Percentiles rank a stretch among this genome's conserved stretches.
Evolutionary conservation across 371 early-diverging fungal genomes (phyloP).

Genomic region (Mucor plumbeus): DNA sequence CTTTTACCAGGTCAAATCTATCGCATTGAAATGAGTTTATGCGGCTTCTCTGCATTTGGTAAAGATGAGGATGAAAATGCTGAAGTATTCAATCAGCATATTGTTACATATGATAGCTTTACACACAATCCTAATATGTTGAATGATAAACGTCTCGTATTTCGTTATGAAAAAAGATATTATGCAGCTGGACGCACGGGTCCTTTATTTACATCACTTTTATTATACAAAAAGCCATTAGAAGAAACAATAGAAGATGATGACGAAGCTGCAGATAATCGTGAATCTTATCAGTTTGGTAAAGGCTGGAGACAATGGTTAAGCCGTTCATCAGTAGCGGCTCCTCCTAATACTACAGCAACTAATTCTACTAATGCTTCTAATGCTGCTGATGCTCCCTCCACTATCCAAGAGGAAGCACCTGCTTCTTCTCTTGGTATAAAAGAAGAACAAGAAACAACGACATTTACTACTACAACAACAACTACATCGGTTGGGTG

Average conservation of each 20-base stretch:
- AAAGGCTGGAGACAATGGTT: conserved; percentile 54
- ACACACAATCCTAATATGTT: conserved; percentile 66
- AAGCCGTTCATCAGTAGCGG: conserved; percentile 46
- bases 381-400: neutral
- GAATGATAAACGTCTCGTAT: conserved; percentile 68
- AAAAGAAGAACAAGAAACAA: conserved; percentile 22
- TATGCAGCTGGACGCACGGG: conserved; percentile 44
- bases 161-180: conserved; percentile 65
- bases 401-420: neutral
- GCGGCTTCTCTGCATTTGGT: conserved; percentile 51
- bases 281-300: conserved; percentile 43
- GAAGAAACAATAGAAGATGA: neutral
- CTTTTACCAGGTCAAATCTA: conserved; percentile 35
- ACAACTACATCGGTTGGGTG: conserved; percentile 52
- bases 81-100: conserved; percentile 61
- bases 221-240: conserved; percentile 48
- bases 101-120: conserved; percentile 66
- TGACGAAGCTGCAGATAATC: conserved; percentile 26
- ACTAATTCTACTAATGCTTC: conserved; percentile 8
- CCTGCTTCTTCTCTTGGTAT: neutral
- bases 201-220: conserved; percentile 58
- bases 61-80: conserved; percentile 53
- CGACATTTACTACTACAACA: conserved; percentile 50
- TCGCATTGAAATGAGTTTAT: conserved; percentile 60
- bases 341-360: neutral